Evolutionary conservation across 2,329 filamentous ascomycete genomes (phyloP).

Genomic region (Arthrobotrys sinensis): DNA sequence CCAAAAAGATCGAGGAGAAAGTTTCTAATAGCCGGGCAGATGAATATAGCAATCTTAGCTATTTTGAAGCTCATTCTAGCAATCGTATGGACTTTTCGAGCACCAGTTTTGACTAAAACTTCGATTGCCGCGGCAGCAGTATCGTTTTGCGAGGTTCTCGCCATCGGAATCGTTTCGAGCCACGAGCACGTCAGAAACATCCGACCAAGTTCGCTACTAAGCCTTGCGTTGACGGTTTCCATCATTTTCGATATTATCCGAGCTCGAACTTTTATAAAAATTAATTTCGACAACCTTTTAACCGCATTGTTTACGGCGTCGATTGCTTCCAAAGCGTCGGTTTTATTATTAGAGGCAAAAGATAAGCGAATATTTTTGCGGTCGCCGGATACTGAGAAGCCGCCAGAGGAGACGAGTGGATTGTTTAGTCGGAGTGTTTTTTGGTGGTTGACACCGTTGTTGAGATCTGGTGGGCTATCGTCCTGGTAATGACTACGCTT

Average conservation of each 20-base stretch:
- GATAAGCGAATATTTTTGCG: conserved; percentile 48
- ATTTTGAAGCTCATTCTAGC: conserved; percentile 44
- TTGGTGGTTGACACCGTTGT: conserved; percentile 67
- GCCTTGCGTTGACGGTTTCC: conserved; percentile 38
- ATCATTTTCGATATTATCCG: conserved; percentile 50
- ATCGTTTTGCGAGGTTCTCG: conserved; percentile 53
- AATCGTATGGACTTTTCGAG: conserved; percentile 42
- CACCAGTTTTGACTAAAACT: conserved; percentile 37
- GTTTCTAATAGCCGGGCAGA: conserved; percentile 12
- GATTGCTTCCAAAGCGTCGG: conserved; percentile 42
- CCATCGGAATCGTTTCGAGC: conserved; percentile 43
- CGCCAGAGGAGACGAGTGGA: conserved; percentile 66
- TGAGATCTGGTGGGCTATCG: conserved; percentile 59
- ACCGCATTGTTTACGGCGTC: conserved; percentile 46
- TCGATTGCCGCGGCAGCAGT: conserved; percentile 43
- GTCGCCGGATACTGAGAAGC: conserved; percentile 62
- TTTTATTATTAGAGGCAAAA: conserved; percentile 55
- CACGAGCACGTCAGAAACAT: conserved; percentile 57
- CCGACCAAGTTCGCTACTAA: conserved; percentile 49
- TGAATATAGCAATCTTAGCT: conserved; percentile 41
- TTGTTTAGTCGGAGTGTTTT: conserved; percentile 67
- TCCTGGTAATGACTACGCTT: neutral
- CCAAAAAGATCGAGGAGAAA: neutral
- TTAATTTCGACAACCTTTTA: conserved; percentile 47
- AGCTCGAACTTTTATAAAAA: conserved; percentile 45